phyloP scores from a whole-genome alignment of 306 rosid genomes.

The Potentilla sterilis region DNA sequence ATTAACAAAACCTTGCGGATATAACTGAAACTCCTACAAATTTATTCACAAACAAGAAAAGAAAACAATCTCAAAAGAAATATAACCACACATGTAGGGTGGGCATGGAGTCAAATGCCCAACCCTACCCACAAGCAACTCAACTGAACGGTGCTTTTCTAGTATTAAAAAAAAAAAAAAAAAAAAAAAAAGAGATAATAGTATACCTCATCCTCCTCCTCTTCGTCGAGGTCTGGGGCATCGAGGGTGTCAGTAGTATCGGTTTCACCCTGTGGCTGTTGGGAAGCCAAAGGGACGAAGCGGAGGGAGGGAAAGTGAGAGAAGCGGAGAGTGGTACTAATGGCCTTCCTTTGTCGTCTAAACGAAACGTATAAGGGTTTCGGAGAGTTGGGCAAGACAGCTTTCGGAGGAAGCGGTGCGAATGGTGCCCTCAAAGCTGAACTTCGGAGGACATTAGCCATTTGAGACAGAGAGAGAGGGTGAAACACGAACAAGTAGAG shows the following conservation, averaged over 20 bases:
- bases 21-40: not conserved
- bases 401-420: not conserved
- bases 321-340: not conserved
- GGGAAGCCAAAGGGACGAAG: not conserved
- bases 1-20: not conserved
- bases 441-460: not conserved
- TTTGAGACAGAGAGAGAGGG: not conserved
- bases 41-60: not conserved
- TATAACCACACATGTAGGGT: not conserved
- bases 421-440: not conserved
- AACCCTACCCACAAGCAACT: not conserved
- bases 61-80: not conserved
- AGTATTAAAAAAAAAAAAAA: no score
- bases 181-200: no score
- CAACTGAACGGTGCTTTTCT: not conserved
- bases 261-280: not conserved
- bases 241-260: not conserved
- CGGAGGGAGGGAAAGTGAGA: not conserved
- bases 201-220: not conserved
- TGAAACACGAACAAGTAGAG: no score
- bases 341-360: not conserved
- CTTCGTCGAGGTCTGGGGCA: not conserved
- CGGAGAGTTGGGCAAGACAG: not conserved
- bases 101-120: no score
- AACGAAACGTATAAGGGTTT: not conserved